These are phyloP conservation scores for Hypoxylon cercidicola DNA, from an alignment of 495 filamentous ascomycete genomes.

Conservation along the genomic window DNA sequence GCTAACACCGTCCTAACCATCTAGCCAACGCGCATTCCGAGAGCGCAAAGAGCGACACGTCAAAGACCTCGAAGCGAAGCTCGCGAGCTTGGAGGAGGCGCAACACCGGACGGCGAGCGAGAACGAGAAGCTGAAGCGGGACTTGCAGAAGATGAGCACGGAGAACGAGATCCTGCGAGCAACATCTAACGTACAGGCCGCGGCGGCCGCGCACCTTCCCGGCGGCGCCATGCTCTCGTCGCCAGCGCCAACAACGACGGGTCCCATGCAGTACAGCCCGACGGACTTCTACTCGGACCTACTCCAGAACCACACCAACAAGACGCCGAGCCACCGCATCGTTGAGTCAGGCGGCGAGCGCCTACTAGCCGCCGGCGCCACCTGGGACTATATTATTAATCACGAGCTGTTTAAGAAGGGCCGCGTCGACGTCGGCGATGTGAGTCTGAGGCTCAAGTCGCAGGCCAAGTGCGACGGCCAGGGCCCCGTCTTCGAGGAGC, in stretches of 20 bases:
- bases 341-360: constrained; percentile 77
- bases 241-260: constrained; percentile 60
- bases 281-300: constrained; percentile 73
- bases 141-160: constrained; percentile 79
- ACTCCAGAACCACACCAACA: constrained; percentile 65
- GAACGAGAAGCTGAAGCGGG: constrained; percentile 85
- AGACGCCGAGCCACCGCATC: constrained; percentile 74
- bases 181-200: constrained; percentile 59
- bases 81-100: constrained; percentile 73
- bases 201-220: constrained; percentile 26
- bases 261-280: constrained; percentile 78
- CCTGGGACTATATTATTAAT: constrained; percentile 90
- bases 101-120: constrained; percentile 62
- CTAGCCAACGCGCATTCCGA: constrained; percentile 93
- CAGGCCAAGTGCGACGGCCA: constrained; percentile 88
- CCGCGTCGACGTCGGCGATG: constrained; percentile 82
- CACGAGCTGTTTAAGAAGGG: constrained; percentile 84
- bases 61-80: constrained; percentile 88
- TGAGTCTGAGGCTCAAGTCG: constrained; percentile 78
- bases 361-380: constrained; percentile 79
- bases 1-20: constrained; percentile 21
- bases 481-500: constrained; percentile 89
- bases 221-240: constrained; percentile 36
- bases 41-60: constrained; percentile 96
- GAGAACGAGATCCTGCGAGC: constrained; percentile 97